Evolutionary conservation across 371 early-diverging fungal species (phyloP).

Genomic region (Rhizopus delemar): DNA sequence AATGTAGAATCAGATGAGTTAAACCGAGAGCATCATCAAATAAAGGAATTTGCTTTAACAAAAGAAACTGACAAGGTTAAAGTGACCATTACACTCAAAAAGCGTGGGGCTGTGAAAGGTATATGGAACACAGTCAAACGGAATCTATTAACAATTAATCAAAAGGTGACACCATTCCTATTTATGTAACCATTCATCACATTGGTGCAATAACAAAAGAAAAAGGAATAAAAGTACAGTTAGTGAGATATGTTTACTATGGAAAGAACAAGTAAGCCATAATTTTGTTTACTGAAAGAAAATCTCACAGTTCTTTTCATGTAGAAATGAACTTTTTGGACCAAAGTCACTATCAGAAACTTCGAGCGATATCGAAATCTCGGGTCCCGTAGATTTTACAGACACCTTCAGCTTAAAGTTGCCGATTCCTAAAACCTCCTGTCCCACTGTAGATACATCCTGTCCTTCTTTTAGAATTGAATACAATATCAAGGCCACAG

Average conservation of each 20-base stretch:
- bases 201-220: conserved; percentile 24
- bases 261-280: conserved; percentile 21
- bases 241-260: conserved; percentile 27
- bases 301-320: background rate
- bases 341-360: conserved; percentile 12
- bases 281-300: background rate
- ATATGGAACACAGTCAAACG: background rate
- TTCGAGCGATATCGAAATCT: conserved; percentile 25
- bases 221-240: conserved; percentile 23
- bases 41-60: conserved; percentile 18
- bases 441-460: conserved; percentile 22
- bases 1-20: conserved; percentile 37
- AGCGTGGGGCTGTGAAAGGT: conserved; percentile 48
- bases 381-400: conserved; percentile 17
- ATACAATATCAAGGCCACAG: conserved; percentile 32
- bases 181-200: conserved; percentile 38
- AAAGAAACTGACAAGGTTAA: conserved; percentile 24
- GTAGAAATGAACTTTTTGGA: conserved; percentile 23
- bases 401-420: conserved; percentile 27
- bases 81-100: conserved; percentile 31
- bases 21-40: conserved; percentile 21
- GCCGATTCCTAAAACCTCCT: conserved; percentile 29
- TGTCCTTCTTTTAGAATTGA: conserved; percentile 32
- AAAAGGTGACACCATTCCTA: conserved; percentile 44
- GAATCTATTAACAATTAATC: background rate